A percentile compares a stretch with the other conserved stretches of the same genome.
Evolutionary conservation across 176 grass and related monocot species (phyloP).

Genomic region (Pharus latifolius): DNA sequence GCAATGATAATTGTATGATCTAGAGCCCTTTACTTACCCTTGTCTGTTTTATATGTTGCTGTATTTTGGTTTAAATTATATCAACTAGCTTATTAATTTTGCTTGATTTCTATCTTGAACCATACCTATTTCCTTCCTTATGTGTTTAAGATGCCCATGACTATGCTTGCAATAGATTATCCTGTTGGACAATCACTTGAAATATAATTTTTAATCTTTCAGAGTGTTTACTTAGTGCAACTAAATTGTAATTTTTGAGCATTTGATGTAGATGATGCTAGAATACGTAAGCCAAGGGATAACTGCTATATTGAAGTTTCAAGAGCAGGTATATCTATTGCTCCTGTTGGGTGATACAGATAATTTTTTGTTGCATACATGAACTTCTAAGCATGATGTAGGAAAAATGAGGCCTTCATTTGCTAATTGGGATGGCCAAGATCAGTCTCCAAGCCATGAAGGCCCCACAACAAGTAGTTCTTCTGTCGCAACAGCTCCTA

Average conservation of each 20-base stretch:
- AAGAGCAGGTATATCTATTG: constrained; percentile 71
- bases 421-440: constrained; percentile 66
- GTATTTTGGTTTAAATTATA: constrained; percentile 5
- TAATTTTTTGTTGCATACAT: constrained; percentile 6
- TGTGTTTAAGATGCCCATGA: not conserved
- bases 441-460: constrained; percentile 54
- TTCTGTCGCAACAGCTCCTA: constrained; percentile 1
- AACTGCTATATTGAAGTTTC: constrained; percentile 74
- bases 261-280: constrained; percentile 54
- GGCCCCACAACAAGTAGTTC: constrained; percentile 53
- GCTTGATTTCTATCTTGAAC: too few relatives aligned
- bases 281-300: constrained; percentile 70
- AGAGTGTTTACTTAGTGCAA: not conserved
- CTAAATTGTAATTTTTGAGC: not conserved
- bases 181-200: not conserved
- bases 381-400: constrained; percentile 28
- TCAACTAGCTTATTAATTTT: constrained; percentile 3
- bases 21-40: constrained; percentile 8
- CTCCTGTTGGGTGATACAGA: not conserved
- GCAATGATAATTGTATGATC: constrained; percentile 68
- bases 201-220: not conserved
- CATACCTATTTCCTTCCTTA: not conserved
- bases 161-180: not conserved
- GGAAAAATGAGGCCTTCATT: constrained; percentile 65
- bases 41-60: not conserved